These are phyloP conservation scores for Boletus subcaerulescens DNA, from an alignment of 768 basidiomycete species.

Conservation along the genomic window DNA sequence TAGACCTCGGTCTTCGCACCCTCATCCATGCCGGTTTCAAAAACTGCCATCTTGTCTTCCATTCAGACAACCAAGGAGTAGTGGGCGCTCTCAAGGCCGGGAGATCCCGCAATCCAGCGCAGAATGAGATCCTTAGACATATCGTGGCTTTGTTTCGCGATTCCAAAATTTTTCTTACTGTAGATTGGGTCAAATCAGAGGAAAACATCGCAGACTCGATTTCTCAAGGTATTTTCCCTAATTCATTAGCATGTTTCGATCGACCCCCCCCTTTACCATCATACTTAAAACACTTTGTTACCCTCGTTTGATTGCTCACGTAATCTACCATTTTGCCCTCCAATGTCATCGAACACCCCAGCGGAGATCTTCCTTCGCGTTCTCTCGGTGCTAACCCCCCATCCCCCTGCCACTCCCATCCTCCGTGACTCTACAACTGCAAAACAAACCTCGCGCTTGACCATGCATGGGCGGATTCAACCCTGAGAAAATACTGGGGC, in stretches of 20 bases:
- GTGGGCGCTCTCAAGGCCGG: constrained; percentile 16
- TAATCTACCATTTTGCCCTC: too few species aligned
- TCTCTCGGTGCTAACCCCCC: too few species aligned
- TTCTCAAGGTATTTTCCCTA: constrained; percentile 34
- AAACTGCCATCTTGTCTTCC: constrained; percentile 27
- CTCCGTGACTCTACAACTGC: too few species aligned
- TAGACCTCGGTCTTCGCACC: not conserved
- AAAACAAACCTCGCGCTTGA: too few species aligned
- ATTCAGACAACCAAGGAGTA: constrained; percentile 43
- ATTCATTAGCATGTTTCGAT: constrained; percentile 2
- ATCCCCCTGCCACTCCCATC: too few species aligned
- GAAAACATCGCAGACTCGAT: constrained; percentile 39
- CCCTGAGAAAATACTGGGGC: too few species aligned
- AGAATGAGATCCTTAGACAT: constrained; percentile 1
- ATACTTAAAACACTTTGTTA: not conserved
- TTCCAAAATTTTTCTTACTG: not conserved
- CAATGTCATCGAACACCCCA: too few species aligned
- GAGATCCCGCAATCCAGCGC: not conserved
- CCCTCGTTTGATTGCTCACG: too few species aligned
- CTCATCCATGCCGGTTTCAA: constrained; percentile 10
- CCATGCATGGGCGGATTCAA: too few species aligned
- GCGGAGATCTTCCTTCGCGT: too few species aligned
- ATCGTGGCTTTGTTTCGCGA: not conserved
- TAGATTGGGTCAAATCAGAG: constrained; percentile 2
- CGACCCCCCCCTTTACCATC: constrained; percentile 1